A percentile compares a stretch with the other conserved stretches of the same genome.
These are phyloP conservation scores for Rutstroemia sp. DNA, from an alignment of 2,329 filamentous ascomycete genomes.

Conservation along the genomic window DNA sequence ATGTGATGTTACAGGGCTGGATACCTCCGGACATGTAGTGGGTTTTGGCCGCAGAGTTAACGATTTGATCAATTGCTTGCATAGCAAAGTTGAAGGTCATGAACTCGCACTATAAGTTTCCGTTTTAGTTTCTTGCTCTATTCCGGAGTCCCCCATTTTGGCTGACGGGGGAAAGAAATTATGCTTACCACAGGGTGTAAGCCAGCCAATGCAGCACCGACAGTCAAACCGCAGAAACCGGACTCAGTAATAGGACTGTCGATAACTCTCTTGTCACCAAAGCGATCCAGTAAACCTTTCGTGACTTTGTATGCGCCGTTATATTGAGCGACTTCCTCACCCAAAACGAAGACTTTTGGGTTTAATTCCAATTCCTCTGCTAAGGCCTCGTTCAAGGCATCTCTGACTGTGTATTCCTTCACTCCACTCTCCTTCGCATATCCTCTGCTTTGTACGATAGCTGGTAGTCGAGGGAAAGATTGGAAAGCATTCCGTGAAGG, in stretches of 20 bases:
- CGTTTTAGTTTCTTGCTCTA: not conserved
- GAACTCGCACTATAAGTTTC: slow-evolving; percentile 73
- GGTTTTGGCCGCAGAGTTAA: slow-evolving; percentile 98
- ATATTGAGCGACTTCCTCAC: slow-evolving; percentile 99
- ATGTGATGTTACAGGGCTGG: slow-evolving; percentile 99
- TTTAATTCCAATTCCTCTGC: slow-evolving; percentile 95
- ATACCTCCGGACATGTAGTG: slow-evolving; percentile 99
- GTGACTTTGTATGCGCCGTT: slow-evolving; percentile 99
- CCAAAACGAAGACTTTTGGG: slow-evolving; percentile 89
- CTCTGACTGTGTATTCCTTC: slow-evolving; percentile 95
- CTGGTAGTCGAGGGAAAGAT: slow-evolving; percentile 31
- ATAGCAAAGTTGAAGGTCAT: slow-evolving; percentile 99
- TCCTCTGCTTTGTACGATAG: slow-evolving; percentile 27
- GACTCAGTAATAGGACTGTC: slow-evolving; percentile 98
- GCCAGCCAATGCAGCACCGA: slow-evolving; percentile 90
- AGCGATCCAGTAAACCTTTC: slow-evolving; percentile 92
- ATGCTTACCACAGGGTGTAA: slow-evolving; percentile 82
- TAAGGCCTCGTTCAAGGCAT: slow-evolving; percentile 95
- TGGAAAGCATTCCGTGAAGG: slow-evolving; percentile 45
- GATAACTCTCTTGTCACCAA: slow-evolving; percentile 95
- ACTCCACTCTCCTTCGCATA: slow-evolving; percentile 40
- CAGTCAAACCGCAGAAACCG: slow-evolving; percentile 87
- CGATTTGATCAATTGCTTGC: slow-evolving; percentile 99
- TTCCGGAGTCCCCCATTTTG: not conserved
- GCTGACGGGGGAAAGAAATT: not conserved